Conservation (phyloP, 768 basidiomycete species). For the Symmetrospora coprosmae region DNA sequence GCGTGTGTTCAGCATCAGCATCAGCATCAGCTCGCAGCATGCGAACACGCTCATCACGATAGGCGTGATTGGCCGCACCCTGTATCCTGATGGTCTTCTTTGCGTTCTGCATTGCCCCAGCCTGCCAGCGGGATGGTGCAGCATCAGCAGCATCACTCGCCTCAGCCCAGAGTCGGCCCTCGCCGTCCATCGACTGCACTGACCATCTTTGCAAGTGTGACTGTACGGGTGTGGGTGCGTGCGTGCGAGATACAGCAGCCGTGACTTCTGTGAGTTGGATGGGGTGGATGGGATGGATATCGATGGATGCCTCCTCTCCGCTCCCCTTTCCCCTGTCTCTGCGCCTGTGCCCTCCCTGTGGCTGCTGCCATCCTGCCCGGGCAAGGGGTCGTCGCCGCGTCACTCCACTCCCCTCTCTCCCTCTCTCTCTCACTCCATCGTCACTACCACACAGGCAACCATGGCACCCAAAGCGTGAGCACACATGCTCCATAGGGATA, state of each 20-base stretch:
- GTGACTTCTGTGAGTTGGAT: not conserved
- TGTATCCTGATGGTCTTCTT: conserved; percentile 31
- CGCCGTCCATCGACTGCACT: too few species aligned
- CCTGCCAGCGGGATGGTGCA: conserved; percentile 17
- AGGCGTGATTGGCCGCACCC: conserved; percentile 11
- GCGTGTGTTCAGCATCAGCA: not conserved
- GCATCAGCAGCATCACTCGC: too few species aligned
- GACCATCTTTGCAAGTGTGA: not conserved
- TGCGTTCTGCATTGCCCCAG: conserved; percentile 33
- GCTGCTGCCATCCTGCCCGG: too few species aligned
- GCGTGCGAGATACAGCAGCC: not conserved
- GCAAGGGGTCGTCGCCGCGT: too few species aligned
- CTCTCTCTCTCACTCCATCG: too few species aligned
- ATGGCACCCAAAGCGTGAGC: conserved; percentile 94
- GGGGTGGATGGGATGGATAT: not conserved
- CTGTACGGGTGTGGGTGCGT: not conserved
- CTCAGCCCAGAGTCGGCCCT: too few species aligned
- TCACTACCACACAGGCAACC: not conserved
- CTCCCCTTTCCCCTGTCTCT: not conserved
- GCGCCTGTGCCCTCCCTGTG: too few species aligned
- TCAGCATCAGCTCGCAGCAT: not conserved
- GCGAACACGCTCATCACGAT: not conserved
- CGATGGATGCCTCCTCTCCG: not conserved
- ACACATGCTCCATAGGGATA: not conserved
- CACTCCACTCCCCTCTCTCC: too few species aligned